Evolutionary conservation across 495 filamentous ascomycete genomes (phyloP).

Genomic region (Xylaria grammica): DNA sequence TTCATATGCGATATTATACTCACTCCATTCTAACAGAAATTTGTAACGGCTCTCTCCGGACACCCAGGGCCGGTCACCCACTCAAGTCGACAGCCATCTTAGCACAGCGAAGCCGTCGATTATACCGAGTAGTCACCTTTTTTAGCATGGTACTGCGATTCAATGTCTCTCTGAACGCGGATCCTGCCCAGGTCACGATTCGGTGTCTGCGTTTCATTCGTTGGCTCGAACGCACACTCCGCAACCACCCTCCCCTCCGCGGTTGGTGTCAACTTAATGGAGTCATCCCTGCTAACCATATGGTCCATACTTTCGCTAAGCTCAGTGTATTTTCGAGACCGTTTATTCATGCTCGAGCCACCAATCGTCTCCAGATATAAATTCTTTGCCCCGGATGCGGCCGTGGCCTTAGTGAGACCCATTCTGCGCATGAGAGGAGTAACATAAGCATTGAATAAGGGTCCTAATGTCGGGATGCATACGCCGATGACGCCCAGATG

Average conservation of each 20-base stretch:
- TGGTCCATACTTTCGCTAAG: conserved; percentile 1
- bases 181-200: neutral
- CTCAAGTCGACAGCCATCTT: neutral
- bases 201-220: neutral
- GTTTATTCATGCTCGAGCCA: conserved; percentile 3
- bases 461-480: conserved; percentile 22
- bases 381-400: neutral
- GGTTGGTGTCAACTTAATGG: neutral
- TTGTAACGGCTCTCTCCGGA: neutral
- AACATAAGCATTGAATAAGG: conserved; percentile 24
- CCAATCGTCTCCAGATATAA: conserved; percentile 8
- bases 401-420: neutral
- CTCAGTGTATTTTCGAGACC: conserved; percentile 1
- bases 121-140: neutral
- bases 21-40: neutral
- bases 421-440: conserved; percentile 21
- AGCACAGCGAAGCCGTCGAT: neutral
- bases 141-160: conserved; percentile 8
- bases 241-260: conserved; percentile 9
- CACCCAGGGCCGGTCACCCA: too few relatives aligned
- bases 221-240: conserved; percentile 5
- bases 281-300: conserved; percentile 4
- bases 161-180: conserved; percentile 17
- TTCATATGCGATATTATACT: too few relatives aligned
- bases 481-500: conserved; percentile 19